These are phyloP conservation scores for Penicillium sp. DNA, from an alignment of 2,329 filamentous ascomycete genomes.

Conservation along the genomic window DNA sequence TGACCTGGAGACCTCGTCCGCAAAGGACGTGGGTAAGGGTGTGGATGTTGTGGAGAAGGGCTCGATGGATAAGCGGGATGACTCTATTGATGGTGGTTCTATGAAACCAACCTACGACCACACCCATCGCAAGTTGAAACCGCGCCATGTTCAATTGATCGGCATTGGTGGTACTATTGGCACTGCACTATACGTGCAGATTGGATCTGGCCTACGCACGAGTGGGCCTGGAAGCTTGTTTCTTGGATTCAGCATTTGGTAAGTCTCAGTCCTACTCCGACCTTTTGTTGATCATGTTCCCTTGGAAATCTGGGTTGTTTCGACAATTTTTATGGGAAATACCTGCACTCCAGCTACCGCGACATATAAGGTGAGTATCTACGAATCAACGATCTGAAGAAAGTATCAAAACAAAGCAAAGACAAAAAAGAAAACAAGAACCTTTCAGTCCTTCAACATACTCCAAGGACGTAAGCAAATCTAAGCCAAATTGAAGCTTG, in stretches of 20 bases:
- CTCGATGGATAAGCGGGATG: conserved; percentile 20
- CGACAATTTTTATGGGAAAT: not conserved
- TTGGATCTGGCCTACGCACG: conserved; percentile 44
- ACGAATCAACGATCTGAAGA: not conserved
- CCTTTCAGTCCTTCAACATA: not conserved
- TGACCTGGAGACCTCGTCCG: conserved; percentile 19
- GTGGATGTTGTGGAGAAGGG: conserved; percentile 23
- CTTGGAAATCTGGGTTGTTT: conserved; percentile 8
- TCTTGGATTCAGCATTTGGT: conserved; percentile 52
- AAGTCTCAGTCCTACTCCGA: conserved; percentile 24
- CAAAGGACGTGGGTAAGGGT: conserved; percentile 11
- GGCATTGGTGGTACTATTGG: conserved; percentile 53
- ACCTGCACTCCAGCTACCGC: too few species aligned
- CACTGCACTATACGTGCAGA: conserved; percentile 49
- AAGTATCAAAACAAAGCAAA: not conserved
- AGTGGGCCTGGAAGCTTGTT: conserved; percentile 51
- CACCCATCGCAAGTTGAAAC: conserved; percentile 49
- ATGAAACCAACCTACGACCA: conserved; percentile 32
- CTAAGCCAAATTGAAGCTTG: not conserved
- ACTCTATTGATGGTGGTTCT: conserved; percentile 28
- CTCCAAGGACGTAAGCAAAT: not conserved
- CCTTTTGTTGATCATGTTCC: conserved; percentile 3
- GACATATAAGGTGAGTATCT: too few species aligned
- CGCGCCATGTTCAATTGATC: conserved; percentile 52
- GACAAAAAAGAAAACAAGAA: not conserved